Evolutionary conservation across 208 protist genomes (phyloP), one percentile per base, ranked within the genome.

Genomic region (Sergeia podlipaevii): DNA sequence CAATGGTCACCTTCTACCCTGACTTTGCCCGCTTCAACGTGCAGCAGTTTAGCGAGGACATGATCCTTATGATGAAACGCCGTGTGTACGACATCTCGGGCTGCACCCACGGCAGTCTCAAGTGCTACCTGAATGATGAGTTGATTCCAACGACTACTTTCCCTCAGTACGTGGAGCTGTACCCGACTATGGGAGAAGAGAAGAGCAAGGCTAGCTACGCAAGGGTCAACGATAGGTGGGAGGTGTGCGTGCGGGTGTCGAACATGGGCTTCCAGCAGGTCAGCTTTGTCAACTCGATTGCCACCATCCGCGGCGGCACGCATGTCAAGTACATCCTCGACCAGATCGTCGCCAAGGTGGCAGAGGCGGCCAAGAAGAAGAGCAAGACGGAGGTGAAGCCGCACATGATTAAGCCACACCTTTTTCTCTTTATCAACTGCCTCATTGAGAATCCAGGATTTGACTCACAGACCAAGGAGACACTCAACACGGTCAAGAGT

Each of bases 391-490:
- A 95, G 2, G 85, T 99, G 26, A 99, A 98, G 70, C 82, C 97
- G 23, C 77, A 91, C 36, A 97, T 99, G 69, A 92, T 99, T 51
- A 98, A 98, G 34, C 89, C 91, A 21, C 95, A 99, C 72, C 52
- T 99, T n/a, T 99, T 88, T 61, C 64, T 99, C 21, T 99, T 99
- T 73, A 78, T 99, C 41, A 99, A 99, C 65, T 96, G 82, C 50
- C 88, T 99, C 21, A 99, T 99, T 61, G 98, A 98, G 28, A 99
- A 99, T 72, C 99, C 99, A 3, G 73, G 96, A 7, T 99, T 99
- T 72, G 98, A 99, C 65, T 99, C 97, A 18, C 98, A 99, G 88
- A 99, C 98, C 17, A 99, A 99, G 86, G 98, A 99, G 67, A 98
- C 91, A 13, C 89, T 99, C 26, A 99, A 92, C 23, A 98, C 96